Conservation (phyloP, 306 rosid species). For the Urtica urens region DNA sequence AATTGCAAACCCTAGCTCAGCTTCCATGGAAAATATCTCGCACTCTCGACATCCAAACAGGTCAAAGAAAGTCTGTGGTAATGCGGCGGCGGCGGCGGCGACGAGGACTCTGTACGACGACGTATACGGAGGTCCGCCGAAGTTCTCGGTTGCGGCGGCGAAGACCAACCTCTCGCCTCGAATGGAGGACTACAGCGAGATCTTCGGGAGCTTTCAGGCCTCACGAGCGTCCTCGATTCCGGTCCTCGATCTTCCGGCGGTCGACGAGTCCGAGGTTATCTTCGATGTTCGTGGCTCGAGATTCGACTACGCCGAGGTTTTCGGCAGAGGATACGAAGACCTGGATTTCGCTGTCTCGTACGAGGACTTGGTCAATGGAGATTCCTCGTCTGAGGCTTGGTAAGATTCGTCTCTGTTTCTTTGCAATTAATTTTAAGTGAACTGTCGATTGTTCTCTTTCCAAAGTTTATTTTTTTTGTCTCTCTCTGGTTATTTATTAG, state of each 20-base stretch:
- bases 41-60: constrained; percentile 59
- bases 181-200: constrained; percentile 83
- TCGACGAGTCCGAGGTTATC: constrained; percentile 46
- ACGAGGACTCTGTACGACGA: constrained; percentile 55
- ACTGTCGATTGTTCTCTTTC: too few species aligned
- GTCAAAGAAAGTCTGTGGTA: constrained; percentile 43
- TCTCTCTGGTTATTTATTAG: constrained; percentile 13
- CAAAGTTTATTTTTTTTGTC: neutral
- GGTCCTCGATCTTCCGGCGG: constrained; percentile 68
- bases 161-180: constrained; percentile 55
- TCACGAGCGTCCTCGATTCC: constrained; percentile 83
- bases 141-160: constrained; percentile 52
- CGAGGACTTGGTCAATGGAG: constrained; percentile 50
- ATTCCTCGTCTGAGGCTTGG: constrained; percentile 68
- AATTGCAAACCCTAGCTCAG: constrained; percentile 33
- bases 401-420: constrained; percentile 23
- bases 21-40: constrained; percentile 51
- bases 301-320: constrained; percentile 70
- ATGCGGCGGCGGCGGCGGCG: constrained; percentile 21
- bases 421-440: neutral
- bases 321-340: constrained; percentile 46
- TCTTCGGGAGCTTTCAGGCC: constrained; percentile 61
- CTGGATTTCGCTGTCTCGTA: constrained; percentile 47
- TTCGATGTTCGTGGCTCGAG: constrained; percentile 50
- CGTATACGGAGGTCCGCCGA: constrained; percentile 73